phyloP scores from a whole-genome alignment of 208 protist species.

The Zelonia costaricensis region DNA sequence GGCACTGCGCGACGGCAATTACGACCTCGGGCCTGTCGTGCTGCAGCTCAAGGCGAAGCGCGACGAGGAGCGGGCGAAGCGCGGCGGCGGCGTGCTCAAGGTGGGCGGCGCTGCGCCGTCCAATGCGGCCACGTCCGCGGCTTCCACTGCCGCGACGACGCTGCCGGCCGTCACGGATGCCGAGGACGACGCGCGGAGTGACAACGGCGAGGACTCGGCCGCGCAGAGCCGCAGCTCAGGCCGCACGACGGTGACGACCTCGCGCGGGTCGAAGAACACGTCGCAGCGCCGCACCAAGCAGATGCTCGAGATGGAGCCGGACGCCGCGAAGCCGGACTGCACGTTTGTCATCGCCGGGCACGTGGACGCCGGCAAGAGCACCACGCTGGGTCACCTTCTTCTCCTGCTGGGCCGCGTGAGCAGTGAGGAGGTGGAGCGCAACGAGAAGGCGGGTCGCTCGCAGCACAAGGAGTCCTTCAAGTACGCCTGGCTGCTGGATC shows the following conservation, averaged over 20 bases:
- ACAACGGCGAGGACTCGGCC: conserved; percentile 7
- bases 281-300: conserved; percentile 34
- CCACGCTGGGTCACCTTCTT: conserved; percentile 87
- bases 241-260: neutral
- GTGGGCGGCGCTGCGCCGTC: too few species aligned
- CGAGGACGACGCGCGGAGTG: conserved; percentile 2
- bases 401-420: conserved; percentile 68
- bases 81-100: conserved; percentile 23
- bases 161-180: conserved; percentile 1
- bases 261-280: conserved; percentile 13
- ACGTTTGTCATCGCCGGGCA: conserved; percentile 88
- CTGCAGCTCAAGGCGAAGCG: conserved; percentile 30
- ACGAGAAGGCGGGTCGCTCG: conserved; percentile 78
- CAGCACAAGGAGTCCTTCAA: conserved; percentile 94
- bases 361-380: conserved; percentile 89
- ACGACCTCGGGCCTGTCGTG: conserved; percentile 44
- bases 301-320: conserved; percentile 37
- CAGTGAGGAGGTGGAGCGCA: conserved; percentile 80
- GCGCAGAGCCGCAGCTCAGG: conserved; percentile 11
- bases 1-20: conserved; percentile 62
- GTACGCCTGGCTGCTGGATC: conserved; percentile 97
- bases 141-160: neutral
- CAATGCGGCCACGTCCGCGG: too few species aligned
- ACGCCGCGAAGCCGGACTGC: conserved; percentile 62
- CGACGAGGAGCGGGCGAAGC: conserved; percentile 30